Conservation (phyloP, 352 stramenopile species). For the Globisporangium heterothallicum region DNA sequence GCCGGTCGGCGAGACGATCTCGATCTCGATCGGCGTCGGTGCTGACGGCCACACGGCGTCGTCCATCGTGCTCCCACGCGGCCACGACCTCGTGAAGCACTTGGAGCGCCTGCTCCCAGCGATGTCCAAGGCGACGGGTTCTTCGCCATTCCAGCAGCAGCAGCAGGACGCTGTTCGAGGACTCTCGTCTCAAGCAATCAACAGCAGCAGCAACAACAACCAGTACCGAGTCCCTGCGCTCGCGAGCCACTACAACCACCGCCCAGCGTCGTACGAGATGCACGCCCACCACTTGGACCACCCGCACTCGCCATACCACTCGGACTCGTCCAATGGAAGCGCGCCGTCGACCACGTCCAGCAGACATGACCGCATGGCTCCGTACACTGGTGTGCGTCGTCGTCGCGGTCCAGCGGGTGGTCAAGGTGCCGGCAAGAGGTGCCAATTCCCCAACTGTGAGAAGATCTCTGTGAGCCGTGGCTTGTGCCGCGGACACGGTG, state of each 20-base stretch:
- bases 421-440: conserved; percentile 45
- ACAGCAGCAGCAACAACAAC: conserved; percentile 17
- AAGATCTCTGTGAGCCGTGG: conserved; percentile 62
- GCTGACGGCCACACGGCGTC: conserved; percentile 20
- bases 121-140: conserved; percentile 9
- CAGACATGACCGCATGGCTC: not conserved
- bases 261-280: conserved; percentile 5
- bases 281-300: conserved; percentile 5
- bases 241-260: conserved; percentile 10
- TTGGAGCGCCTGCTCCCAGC: conserved; percentile 36
- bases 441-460: conserved; percentile 40
- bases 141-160: conserved; percentile 2
- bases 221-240: not conserved
- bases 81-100: conserved; percentile 44
- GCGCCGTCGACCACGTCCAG: not conserved
- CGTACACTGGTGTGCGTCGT: conserved; percentile 11
- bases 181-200: conserved; percentile 22
- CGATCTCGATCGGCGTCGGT: conserved; percentile 42
- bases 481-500: conserved; percentile 53
- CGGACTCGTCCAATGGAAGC: conserved; percentile 24
- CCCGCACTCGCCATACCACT: conserved; percentile 23
- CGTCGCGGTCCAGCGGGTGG: conserved; percentile 27
- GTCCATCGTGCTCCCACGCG: conserved; percentile 45
- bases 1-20: conserved; percentile 30
- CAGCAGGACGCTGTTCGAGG: conserved; percentile 16